Evolutionary conservation across 306 rosid species (phyloP), one percentile per base, ranked within the genome.

Genomic region (Cicer chorassanicum): DNA sequence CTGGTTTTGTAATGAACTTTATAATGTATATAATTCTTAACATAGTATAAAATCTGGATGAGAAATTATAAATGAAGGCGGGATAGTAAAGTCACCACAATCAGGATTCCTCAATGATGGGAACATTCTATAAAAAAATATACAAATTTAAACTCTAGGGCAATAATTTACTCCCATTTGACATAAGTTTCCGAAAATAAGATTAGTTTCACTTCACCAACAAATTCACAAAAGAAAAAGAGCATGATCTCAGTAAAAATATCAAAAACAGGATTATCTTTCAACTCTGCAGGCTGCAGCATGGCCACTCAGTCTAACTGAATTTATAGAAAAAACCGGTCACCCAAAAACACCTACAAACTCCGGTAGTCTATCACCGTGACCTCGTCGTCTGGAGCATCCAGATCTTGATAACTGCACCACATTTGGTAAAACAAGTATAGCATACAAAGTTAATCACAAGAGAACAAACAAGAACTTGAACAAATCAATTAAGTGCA

Each of bases 361-460:
- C 98, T 94, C 84, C 98, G 83, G 81, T 94, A 94, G 77, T 94
- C 98, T 80, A 94, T 94, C 87, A 94, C 98, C 1, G 98, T 91
- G 73, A 94, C 97, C 82, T 94, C 98, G 56, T 94, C 98, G 36
- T 94, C 98, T 0, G 96, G 98, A 9, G 95, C 98, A 79, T 94
- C 98, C 77, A 94, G 83, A 78, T 94, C 98, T 88, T 91, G 97
- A 81, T 94, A 94, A 79, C 98, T 94, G 94, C 85, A 70, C 71
- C 73, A 80, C 65, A 80, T 63, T 34, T 64, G 6, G 61, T 72
- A 60, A 74, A 71, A 74, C 6, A 50, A 40, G 50, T 24, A 51
- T 0, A 50, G 10, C 21, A 68, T 44, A 65, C 69, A 74, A 39
- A 41, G 67, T 51, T 72, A 60, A 76, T 44, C 57, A 72, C 65